A percentile compares a stretch with the other conserved stretches of the same genome.
Evolutionary conservation across 2,329 filamentous ascomycete genomes (phyloP).

Genomic region (Cytospora leucostoma): DNA sequence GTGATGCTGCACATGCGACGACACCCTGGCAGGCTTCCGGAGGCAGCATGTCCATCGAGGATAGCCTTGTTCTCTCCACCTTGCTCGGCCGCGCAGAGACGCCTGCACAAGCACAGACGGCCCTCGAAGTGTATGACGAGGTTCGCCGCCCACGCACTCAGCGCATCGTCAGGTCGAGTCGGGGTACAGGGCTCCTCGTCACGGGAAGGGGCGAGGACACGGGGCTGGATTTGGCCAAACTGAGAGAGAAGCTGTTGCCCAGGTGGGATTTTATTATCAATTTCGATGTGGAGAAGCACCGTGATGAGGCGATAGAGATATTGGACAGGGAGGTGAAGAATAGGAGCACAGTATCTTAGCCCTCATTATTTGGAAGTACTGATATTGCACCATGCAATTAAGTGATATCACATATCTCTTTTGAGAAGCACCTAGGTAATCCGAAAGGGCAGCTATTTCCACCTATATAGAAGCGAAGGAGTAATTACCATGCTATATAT

Average conservation of each 20-base stretch:
- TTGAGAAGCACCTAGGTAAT: too few relatives aligned
- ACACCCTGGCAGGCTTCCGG: conserved; percentile 12
- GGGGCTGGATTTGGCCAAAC: neutral
- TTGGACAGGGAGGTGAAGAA: conserved; percentile 1
- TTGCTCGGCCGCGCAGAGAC: conserved; percentile 2
- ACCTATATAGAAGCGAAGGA: too few relatives aligned
- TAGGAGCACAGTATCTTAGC: too few relatives aligned
- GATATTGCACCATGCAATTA: too few relatives aligned
- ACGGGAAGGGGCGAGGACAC: conserved; percentile 6
- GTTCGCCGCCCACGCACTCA: conserved; percentile 17
- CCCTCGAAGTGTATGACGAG: conserved; percentile 11
- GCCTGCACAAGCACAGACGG: neutral
- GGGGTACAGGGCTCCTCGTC: conserved; percentile 9
- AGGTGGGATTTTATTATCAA: conserved; percentile 19
- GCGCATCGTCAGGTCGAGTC: conserved; percentile 16
- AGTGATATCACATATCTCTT: too few relatives aligned
- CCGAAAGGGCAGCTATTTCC: too few relatives aligned
- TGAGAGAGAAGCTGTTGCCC: conserved; percentile 5
- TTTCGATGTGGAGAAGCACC: conserved; percentile 3
- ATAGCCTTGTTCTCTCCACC: conserved; percentile 7
- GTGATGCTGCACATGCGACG: conserved; percentile 26
- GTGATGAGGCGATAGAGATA: conserved; percentile 11
- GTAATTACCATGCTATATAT: too few relatives aligned
- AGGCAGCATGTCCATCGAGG: conserved; percentile 17
- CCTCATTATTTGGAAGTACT: too few relatives aligned